Base-by-base conservation (phyloP, 345 rosid species). In the Eucalyptus virginea region DNA sequence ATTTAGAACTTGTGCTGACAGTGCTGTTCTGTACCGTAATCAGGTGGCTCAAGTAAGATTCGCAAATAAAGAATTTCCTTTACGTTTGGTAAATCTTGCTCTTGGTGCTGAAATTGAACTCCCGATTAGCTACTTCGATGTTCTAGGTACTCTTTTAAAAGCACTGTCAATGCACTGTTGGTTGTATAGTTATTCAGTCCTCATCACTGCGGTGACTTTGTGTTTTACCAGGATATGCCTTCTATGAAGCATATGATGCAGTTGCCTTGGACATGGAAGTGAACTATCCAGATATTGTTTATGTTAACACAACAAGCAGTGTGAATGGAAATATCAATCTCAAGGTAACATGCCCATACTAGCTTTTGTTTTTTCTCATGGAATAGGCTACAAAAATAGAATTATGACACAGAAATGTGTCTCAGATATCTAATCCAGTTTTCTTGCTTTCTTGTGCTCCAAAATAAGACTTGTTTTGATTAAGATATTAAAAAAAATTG, bases 1-100 rank as follows among this genome's bases (percentile, higher is more conserved):
- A 21, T 24, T 77, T 77, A 21, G 85, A 77, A 77, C 47, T 77
- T 48, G 50, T 49, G 80, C 54, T 67, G 44, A 65, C 37, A 28
- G 44, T 23, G 47, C 88, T 65, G 60, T 65, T 89, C 86, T 67
- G 54, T 30, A 60, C 88, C 90, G 40, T 81, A 89, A 81, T 90
- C 94, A 97, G 99, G 98, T 97, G 91, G 94, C 95, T 62, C 99
- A 97, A 96, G 92, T 96, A 91, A 94, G 99, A 94, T 91, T 94
- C 87, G 89, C 93, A 89, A 91, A 90, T 65, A 91, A 93, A 88
- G 93, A 91, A 91, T 90, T 93, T 87, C 93, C 94, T 24, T 87
- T 90, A 86, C 96, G 89, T 56, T 90, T 91, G 87, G 90, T 94
- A 85, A 92, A 95, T 94, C 94, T 98, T 81, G 95, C 98, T 86